phyloP scores from a whole-genome alignment of 2,329 filamentous ascomycete genomes.

The Clathrospora elynae region DNA sequence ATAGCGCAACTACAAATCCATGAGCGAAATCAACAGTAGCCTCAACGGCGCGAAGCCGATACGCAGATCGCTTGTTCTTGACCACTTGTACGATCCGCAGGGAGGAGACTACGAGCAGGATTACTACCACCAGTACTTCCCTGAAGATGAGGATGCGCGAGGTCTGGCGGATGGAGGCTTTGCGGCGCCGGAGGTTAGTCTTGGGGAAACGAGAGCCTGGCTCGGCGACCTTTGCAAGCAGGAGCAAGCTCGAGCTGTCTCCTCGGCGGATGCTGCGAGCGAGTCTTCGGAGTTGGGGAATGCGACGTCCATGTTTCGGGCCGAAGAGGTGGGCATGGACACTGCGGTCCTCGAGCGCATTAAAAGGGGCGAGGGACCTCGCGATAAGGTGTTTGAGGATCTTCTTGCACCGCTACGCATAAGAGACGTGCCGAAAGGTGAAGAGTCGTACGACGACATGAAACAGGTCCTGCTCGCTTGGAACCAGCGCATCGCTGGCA shows the following conservation, averaged over 20 bases:
- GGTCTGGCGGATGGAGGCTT: neutral
- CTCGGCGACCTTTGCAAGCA: slow-evolving; percentile 1
- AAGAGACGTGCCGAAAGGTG: neutral
- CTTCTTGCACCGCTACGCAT: slow-evolving; percentile 22
- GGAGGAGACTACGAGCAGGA: too few species aligned
- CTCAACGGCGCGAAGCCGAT: too few species aligned
- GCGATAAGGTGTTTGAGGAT: slow-evolving; percentile 20
- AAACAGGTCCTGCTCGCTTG: slow-evolving; percentile 21
- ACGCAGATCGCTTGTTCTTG: too few species aligned
- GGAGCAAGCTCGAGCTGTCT: slow-evolving; percentile 10
- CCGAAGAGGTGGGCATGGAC: slow-evolving; percentile 12
- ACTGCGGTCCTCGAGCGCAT: slow-evolving; percentile 23
- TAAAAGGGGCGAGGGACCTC: slow-evolving; percentile 16
- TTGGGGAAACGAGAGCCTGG: slow-evolving; percentile 24
- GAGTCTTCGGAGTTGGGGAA: slow-evolving; percentile 2
- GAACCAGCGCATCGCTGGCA: slow-evolving; percentile 19
- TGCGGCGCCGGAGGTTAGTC: neutral
- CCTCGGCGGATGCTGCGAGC: neutral
- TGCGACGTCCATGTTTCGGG: too few species aligned
- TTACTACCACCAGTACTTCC: neutral
- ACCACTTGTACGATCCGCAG: too few species aligned
- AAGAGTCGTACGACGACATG: slow-evolving; percentile 24
- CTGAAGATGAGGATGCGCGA: too few species aligned
- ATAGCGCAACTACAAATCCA: too few species aligned
- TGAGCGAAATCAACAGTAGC: too few species aligned